Percentiles rank a stretch among this genome's conserved stretches.
Conservation (phyloP, 176 grass and related monocot genomes). For the Lolium perenne region DNA sequence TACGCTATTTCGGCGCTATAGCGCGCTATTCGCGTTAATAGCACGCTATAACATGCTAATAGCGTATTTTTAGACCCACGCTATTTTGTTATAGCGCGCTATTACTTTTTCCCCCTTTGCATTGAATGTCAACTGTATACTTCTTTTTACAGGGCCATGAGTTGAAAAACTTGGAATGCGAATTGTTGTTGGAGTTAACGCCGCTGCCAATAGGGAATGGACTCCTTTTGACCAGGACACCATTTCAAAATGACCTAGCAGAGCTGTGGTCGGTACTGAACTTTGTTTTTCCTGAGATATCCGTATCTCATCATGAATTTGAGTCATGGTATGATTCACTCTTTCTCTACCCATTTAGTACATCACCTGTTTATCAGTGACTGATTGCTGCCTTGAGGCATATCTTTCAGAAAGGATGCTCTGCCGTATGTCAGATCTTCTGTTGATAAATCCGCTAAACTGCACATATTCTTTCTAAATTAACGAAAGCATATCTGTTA, state of each 20-base stretch:
- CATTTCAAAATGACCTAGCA: constrained; percentile 83
- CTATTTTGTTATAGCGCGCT: too few species aligned
- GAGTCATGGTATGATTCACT: constrained; percentile 84
- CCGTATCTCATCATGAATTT: constrained; percentile 85
- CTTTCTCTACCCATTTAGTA: too few species aligned
- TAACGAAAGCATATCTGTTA: neutral
- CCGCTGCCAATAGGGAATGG: constrained; percentile 80
- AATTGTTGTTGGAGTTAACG: constrained; percentile 65
- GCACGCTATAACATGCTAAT: too few species aligned
- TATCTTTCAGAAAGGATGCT: too few species aligned
- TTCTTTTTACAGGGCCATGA: constrained; percentile 80
- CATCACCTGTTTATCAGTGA: too few species aligned
- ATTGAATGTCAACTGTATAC: constrained; percentile 14
- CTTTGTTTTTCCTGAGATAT: constrained; percentile 88
- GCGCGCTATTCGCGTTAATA: too few species aligned
- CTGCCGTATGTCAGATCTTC: too few species aligned
- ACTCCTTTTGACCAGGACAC: constrained; percentile 86
- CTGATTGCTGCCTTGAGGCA: too few species aligned
- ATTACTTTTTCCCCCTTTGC: neutral
- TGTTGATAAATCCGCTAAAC: neutral
- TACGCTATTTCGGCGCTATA: too few species aligned
- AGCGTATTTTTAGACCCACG: too few species aligned
- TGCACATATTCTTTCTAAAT: neutral
- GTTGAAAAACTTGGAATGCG: constrained; percentile 82
- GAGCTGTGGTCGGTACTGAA: constrained; percentile 95